These are phyloP conservation scores for Boletus eberwhitei DNA, from an alignment of 768 basidiomycete genomes.

Conservation along the genomic window DNA sequence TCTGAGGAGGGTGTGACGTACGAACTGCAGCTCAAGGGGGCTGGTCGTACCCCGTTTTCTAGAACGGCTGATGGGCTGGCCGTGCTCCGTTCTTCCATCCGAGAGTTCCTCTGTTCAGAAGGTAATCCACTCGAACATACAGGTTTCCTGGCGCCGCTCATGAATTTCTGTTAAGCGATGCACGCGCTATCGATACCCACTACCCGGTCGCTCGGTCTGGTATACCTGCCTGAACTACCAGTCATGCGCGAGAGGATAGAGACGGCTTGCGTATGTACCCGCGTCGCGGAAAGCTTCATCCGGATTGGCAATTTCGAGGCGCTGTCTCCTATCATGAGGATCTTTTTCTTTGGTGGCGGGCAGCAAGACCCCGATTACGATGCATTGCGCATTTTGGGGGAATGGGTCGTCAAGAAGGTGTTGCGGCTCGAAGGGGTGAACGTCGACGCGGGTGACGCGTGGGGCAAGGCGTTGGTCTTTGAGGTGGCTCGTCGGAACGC, in stretches of 20 bases:
- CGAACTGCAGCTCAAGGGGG: slow-evolving; percentile 94
- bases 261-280: slow-evolving; percentile 69
- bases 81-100: slow-evolving; percentile 89
- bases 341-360: slow-evolving; percentile 73
- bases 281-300: slow-evolving; percentile 86
- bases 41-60: slow-evolving; percentile 92
- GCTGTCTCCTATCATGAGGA: slow-evolving; percentile 61
- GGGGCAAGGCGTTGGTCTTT: slow-evolving; percentile 69
- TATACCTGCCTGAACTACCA: slow-evolving; percentile 66
- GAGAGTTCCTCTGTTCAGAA: slow-evolving; percentile 93
- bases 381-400: slow-evolving; percentile 66
- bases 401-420: slow-evolving; percentile 69
- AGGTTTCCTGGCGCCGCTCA: slow-evolving; percentile 31
- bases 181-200: slow-evolving; percentile 86
- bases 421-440: slow-evolving; percentile 43
- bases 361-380: slow-evolving; percentile 76
- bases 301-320: slow-evolving; percentile 92
- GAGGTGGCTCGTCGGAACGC: slow-evolving; percentile 86
- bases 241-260: slow-evolving; percentile 76
- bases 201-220: slow-evolving; percentile 79
- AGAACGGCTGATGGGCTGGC: slow-evolving; percentile 92
- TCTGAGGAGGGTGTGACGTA: slow-evolving; percentile 50
- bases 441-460: slow-evolving; percentile 47
- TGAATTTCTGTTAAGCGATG: slow-evolving; percentile 47
- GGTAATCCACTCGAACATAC: slow-evolving; percentile 33